phyloP scores from a whole-genome alignment of 169 alveolate species.

The Plasmodium knowlesi region DNA sequence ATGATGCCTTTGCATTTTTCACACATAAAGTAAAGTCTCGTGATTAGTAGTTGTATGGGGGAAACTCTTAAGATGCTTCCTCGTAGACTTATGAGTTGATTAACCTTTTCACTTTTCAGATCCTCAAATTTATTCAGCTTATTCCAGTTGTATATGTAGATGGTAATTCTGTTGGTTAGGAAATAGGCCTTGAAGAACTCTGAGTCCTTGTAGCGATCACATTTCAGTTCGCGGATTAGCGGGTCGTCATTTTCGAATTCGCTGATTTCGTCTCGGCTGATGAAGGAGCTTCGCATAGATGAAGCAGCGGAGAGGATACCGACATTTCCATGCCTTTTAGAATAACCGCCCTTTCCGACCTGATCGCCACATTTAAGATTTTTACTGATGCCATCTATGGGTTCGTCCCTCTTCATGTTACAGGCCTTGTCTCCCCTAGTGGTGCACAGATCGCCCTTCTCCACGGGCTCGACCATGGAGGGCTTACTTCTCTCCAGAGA shows the following conservation, averaged over 20 bases:
- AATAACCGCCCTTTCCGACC: not conserved
- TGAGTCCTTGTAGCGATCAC: constrained; percentile 35
- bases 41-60: constrained; percentile 54
- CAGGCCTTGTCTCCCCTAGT: not conserved
- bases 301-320: not conserved
- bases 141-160: constrained; percentile 68
- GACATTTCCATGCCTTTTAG: not conserved
- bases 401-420: not conserved
- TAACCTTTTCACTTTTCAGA: constrained; percentile 59
- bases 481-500: not conserved
- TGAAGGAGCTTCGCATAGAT: not conserved
- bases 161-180: constrained; percentile 25
- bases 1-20: constrained; percentile 52
- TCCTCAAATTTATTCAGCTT: constrained; percentile 56
- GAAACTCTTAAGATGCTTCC: constrained; percentile 72
- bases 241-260: not conserved
- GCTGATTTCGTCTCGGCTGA: constrained; percentile 27
- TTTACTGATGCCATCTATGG: too few relatives aligned
- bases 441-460: not conserved
- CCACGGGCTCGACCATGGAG: not conserved
- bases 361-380: not conserved
- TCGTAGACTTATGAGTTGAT: constrained; percentile 56
- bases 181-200: constrained; percentile 40
- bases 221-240: constrained; percentile 18
- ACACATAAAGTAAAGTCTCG: constrained; percentile 49